Percentiles rank a stretch among this genome's conserved stretches.
Evolutionary conservation across 495 filamentous ascomycete species (phyloP).

Genomic region (Hypomontagnella submonticulosa): DNA sequence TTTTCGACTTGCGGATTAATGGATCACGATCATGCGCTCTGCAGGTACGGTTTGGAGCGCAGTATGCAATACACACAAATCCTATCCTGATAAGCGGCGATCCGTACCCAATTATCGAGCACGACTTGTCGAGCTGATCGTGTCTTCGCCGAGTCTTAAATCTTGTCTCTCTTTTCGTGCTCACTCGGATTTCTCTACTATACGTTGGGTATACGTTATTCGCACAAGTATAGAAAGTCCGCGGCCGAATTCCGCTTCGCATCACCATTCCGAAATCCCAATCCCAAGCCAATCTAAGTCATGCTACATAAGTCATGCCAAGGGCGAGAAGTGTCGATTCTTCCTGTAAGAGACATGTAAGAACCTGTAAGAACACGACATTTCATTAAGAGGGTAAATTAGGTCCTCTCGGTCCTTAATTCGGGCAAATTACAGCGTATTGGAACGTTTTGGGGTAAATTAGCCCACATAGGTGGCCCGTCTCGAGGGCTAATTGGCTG

Average conservation of each 20-base stretch:
- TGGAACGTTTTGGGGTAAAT: conserved; percentile 20
- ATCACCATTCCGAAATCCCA: too few relatives aligned
- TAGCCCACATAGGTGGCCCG: conserved; percentile 27
- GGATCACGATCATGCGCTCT: conserved; percentile 29
- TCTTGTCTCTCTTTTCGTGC: conserved; percentile 2
- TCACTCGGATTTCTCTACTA: too few relatives aligned
- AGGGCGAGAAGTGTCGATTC: too few relatives aligned
- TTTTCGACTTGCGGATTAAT: background rate
- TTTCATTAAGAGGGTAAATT: conserved; percentile 23
- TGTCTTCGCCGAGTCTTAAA: conserved; percentile 11
- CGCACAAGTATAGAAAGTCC: too few relatives aligned
- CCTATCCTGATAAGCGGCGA: conserved; percentile 28
- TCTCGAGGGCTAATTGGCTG: conserved; percentile 41
- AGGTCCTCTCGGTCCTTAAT: conserved; percentile 35
- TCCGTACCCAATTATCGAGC: conserved; percentile 16
- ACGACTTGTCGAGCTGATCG: conserved; percentile 7
- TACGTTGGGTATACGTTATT: too few relatives aligned
- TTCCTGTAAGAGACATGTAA: too few relatives aligned
- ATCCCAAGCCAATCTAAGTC: too few relatives aligned
- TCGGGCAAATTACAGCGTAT: conserved; percentile 37
- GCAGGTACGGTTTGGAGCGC: conserved; percentile 30
- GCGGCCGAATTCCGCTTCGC: too few relatives aligned
- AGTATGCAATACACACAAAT: conserved; percentile 28
- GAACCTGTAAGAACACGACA: too few relatives aligned
- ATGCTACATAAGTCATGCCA: too few relatives aligned